Conservation (phyloP, 2,329 filamentous ascomycete genomes). For the Colletotrichum tropicicola region DNA sequence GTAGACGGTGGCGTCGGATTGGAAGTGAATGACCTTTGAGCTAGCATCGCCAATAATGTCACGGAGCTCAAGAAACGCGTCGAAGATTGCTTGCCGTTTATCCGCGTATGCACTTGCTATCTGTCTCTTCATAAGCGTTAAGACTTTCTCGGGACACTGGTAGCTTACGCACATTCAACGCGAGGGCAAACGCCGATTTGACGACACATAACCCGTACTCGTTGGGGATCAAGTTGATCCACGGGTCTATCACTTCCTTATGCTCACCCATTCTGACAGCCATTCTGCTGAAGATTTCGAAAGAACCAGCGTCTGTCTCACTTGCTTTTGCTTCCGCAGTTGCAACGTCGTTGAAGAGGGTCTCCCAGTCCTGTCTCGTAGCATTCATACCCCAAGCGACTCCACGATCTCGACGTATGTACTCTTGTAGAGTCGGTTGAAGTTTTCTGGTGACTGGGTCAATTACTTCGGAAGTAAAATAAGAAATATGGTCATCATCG, state of each 20-base stretch:
- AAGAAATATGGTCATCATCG: accelerated
- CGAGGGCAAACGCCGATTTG: neutral
- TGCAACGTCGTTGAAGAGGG: neutral
- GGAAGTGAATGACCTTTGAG: neutral
- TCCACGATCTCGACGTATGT: too few relatives aligned
- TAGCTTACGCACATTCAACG: neutral
- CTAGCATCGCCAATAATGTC: neutral
- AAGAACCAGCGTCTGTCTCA: neutral
- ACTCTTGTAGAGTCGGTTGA: neutral
- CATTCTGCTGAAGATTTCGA: neutral
- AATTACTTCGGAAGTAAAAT: neutral
- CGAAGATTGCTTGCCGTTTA: neutral
- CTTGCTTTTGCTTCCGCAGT: neutral
- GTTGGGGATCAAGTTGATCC: neutral
- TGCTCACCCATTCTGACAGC: neutral
- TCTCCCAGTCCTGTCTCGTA: neutral
- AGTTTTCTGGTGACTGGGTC: neutral
- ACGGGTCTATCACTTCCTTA: neutral
- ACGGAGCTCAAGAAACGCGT: neutral
- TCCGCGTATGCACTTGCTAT: neutral
- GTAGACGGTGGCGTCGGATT: neutral
- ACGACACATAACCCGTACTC: neutral
- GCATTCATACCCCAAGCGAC: neutral
- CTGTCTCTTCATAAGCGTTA: neutral
- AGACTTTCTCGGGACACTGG: neutral